Evolutionary conservation across 2,329 filamentous ascomycete genomes (phyloP).

Genomic region (Westerdykella ornata): DNA sequence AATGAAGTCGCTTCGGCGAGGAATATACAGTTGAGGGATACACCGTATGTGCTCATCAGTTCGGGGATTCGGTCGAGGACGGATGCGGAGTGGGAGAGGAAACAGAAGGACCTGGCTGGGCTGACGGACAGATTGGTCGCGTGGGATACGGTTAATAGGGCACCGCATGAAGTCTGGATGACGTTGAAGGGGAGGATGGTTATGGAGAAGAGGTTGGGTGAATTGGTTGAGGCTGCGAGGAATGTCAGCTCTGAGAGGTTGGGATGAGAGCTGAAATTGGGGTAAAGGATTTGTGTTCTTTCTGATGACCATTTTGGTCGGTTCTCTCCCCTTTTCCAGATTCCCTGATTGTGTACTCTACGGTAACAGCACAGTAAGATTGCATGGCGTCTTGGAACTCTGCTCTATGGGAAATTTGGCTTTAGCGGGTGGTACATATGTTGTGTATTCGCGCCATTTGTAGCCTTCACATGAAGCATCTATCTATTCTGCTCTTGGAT

Average conservation of each 20-base stretch:
- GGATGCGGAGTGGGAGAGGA: conserved; percentile 68
- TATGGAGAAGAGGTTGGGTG: conserved; percentile 71
- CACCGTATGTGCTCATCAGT: conserved; percentile 73
- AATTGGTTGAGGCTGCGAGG: conserved; percentile 51
- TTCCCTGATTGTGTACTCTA: too few relatives aligned
- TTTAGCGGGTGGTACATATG: too few relatives aligned
- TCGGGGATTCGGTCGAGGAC: conserved; percentile 64
- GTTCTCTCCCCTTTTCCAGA: too few relatives aligned
- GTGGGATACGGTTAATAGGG: conserved; percentile 83
- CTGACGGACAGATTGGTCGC: conserved; percentile 70
- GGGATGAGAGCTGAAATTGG: too few relatives aligned
- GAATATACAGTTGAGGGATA: conserved; percentile 69
- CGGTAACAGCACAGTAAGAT: too few relatives aligned
- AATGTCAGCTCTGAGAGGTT: conserved; percentile 1
- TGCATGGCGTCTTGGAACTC: too few relatives aligned
- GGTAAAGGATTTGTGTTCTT: too few relatives aligned
- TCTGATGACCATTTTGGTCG: too few relatives aligned
- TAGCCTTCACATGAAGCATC: too few relatives aligned
- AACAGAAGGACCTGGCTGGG: conserved; percentile 75
- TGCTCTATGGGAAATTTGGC: too few relatives aligned
- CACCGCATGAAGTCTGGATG: conserved; percentile 81
- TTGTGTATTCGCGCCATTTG: too few relatives aligned
- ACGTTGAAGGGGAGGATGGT: conserved; percentile 63
- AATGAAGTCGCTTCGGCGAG: conserved; percentile 74
- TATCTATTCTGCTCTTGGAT: too few relatives aligned